Evolutionary conservation across 495 filamentous ascomycete genomes (phyloP).

Genomic region (Choiromyces venosus): DNA sequence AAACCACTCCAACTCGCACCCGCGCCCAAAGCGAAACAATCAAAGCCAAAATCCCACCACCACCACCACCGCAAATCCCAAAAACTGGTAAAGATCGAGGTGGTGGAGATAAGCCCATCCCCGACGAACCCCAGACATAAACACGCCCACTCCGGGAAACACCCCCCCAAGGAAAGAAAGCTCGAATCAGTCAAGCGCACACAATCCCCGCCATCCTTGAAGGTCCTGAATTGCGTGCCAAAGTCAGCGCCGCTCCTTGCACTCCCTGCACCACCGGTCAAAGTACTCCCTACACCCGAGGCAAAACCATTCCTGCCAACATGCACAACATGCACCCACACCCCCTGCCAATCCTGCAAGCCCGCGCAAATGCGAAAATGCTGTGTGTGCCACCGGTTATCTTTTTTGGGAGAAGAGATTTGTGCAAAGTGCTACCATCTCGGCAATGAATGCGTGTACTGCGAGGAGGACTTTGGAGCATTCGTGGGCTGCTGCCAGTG

Average conservation of each 20-base stretch:
- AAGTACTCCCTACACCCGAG: neutral
- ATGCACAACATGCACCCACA: neutral
- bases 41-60: neutral
- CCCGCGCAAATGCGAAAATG: neutral
- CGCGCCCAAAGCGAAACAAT: neutral
- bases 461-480: neutral
- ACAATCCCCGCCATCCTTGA: neutral
- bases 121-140: neutral
- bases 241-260: neutral
- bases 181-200: neutral
- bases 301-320: too few species aligned
- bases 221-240: too few species aligned
- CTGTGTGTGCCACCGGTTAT: neutral
- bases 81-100: neutral
- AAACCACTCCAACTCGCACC: neutral
- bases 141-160: neutral
- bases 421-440: neutral
- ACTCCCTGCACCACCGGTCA: neutral
- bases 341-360: neutral
- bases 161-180: neutral
- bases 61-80: neutral
- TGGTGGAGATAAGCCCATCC: neutral
- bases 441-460: neutral
- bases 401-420: neutral
- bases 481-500: neutral